Evolutionary conservation across 2,329 filamentous ascomycete species (phyloP), one percentile per base, ranked within the genome.

Genomic region (Colletotrichum chlorophyti): DNA sequence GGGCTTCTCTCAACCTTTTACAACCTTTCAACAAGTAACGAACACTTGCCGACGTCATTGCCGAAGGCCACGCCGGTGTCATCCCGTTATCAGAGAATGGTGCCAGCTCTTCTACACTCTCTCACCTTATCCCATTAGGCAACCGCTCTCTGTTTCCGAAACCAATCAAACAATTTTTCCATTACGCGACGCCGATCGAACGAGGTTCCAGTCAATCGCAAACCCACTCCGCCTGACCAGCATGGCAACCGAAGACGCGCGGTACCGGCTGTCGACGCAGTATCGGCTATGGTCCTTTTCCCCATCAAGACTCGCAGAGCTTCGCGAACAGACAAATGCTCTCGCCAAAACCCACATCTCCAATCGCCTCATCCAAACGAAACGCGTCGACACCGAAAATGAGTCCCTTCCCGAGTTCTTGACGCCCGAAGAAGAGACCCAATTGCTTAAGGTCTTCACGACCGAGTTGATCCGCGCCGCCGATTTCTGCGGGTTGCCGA

Each of bases 261-360:
- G 93, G 53, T 99, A 98, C 76, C 88, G 92, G 27, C 85, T 90
- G 48, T 96, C 94, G 0, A 94, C 91, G 42, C 95, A 99, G 74
- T 98, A 87, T 71, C 86, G 91, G 38, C 82, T 96, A 58, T 99
- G 95, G 95, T 97, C 93, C 10, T 98, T 94, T 75, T 91, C 92
- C 0, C 85, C 88, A 3, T 75, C 86, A 3, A 85, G 88, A 34
- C 84, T 99, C 4, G 80, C 83, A 45, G 82, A 87, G 2, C 83
- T 94, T 21, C 91, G 95, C 57, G 77, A 82, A 37, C 89, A 89
- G 64, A 97, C 93, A 27, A 97, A 97, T 75, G 76, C 83, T 9
- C 82, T 91, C 46, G 95, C 95, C 3, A 76, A 72, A 62, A 71
- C 70, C 75, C 89, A 76, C 81, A 94, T 86, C 64, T 73, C 79